Base-by-base conservation (phyloP, 768 basidiomycete genomes). In the Hypholoma sublateritium region DNA sequence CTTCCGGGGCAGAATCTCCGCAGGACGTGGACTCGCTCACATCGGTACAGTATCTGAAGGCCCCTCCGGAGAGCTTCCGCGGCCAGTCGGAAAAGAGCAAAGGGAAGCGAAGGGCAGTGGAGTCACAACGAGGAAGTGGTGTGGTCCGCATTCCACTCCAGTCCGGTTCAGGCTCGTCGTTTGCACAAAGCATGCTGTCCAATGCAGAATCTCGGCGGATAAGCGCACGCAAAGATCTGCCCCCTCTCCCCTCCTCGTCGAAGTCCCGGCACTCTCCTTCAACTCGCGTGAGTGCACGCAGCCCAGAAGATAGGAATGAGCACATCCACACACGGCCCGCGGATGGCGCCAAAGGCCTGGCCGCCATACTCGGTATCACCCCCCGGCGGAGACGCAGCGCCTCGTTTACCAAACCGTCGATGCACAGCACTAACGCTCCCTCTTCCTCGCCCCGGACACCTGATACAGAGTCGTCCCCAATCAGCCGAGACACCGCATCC, bases 171-270 rank as follows among this genome's bases (percentile, higher is more conserved):
- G 25, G 25, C 7, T 3, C 46, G 16, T 47, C 46, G 9, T 3
- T n/a, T 25, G 16, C 46, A 25, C 22, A 32, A 25, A 42, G 25
- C 17, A 16, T 5, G 8, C 51, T 32, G 11, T 53, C 41, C 5
- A 28, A 17, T 13, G 24, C 36, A 25, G 50, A 43, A 24, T 53
- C 51, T 7, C 41, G 22, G 9, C 19, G 42, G 25, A 28, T 28
- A 21, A 51, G 50, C 28, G 28, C 50, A 25, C 24, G 22, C 24
- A 53, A 53, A 36, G 51, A 53, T 9, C n/a, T 53, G 25, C 51
- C 51, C 3, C 51, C 51, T 5, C 6, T 53, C 5, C 51, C 51
- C 12, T 22, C 21, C n/a, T 42, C 25, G 12, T 17, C 12, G n/a
- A 19, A 14, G 19, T 13, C 7, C 17, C 1, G 28, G 19, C 6